A percentile compares a stretch with the other conserved stretches of the same genome.
These are phyloP conservation scores for Microcera coccophila DNA, from an alignment of 2,329 filamentous ascomycete genomes.

Conservation along the genomic window DNA sequence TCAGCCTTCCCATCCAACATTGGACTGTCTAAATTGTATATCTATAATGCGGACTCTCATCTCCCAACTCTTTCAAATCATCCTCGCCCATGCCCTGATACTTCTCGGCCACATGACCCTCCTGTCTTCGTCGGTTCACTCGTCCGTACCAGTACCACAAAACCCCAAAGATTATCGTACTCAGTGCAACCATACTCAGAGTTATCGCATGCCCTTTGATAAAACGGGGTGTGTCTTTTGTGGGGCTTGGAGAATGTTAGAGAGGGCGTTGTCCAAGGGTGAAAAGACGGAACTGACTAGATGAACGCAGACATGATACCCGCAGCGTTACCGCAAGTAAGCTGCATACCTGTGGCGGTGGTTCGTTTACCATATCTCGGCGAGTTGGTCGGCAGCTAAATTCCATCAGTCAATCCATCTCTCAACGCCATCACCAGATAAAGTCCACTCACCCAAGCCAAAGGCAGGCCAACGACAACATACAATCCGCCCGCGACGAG, in stretches of 20 bases:
- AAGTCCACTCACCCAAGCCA: slow-evolving; percentile 48
- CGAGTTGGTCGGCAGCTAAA: slow-evolving; percentile 57
- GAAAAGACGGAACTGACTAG: slow-evolving; percentile 33
- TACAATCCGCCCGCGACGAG: slow-evolving; percentile 73
- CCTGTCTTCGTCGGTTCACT: slow-evolving; percentile 45
- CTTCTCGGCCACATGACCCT: slow-evolving; percentile 36
- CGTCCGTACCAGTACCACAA: slow-evolving; percentile 51
- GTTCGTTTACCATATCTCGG: slow-evolving; percentile 75
- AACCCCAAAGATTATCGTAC: slow-evolving; percentile 48
- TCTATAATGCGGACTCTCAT: slow-evolving; percentile 48
- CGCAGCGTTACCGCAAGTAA: slow-evolving; percentile 65
- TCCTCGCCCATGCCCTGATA: slow-evolving; percentile 42
- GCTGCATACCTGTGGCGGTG: slow-evolving; percentile 65
- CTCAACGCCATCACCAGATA: background rate
- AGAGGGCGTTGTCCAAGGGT: background rate
- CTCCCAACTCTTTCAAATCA: slow-evolving; percentile 48
- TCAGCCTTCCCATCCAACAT: background rate
- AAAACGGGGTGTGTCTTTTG: slow-evolving; percentile 52
- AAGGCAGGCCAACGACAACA: slow-evolving; percentile 50
- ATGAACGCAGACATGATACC: slow-evolving; percentile 73
- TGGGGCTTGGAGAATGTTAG: slow-evolving; percentile 35
- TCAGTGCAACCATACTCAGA: slow-evolving; percentile 53
- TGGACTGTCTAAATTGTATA: slow-evolving; percentile 37
- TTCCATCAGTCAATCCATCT: background rate
- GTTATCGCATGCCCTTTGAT: slow-evolving; percentile 59